Conservation (phyloP, 2,329 filamentous ascomycete genomes). For the Exophiala lecanii-corni region DNA sequence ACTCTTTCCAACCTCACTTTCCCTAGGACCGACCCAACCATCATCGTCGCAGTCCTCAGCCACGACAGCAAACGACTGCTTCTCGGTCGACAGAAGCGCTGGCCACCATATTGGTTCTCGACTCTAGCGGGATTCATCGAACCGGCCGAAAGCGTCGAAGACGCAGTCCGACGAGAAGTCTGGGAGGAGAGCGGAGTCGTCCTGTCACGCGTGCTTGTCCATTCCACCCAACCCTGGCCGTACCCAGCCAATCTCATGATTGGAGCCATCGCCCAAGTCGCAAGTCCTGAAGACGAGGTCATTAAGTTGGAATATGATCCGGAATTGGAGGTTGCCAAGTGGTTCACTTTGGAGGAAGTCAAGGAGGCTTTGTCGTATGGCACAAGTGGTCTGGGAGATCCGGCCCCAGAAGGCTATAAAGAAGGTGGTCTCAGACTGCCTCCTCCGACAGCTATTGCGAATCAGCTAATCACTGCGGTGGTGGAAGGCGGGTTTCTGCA, state of each 20-base stretch:
- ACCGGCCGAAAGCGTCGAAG: slow-evolving; percentile 78
- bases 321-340: slow-evolving; percentile 83
- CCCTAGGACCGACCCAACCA: slow-evolving; percentile 86
- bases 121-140: slow-evolving; percentile 85
- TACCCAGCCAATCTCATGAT: slow-evolving; percentile 84
- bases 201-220: slow-evolving; percentile 72
- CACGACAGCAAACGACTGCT: slow-evolving; percentile 71
- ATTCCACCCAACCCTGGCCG: slow-evolving; percentile 83
- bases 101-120: slow-evolving; percentile 79
- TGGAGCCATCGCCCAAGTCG: slow-evolving; percentile 75
- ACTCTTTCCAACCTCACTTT: slow-evolving; percentile 89
- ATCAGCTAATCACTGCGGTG: slow-evolving; percentile 78
- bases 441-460: slow-evolving; percentile 83
- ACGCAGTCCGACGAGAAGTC: slow-evolving; percentile 76
- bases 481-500: slow-evolving; percentile 64
- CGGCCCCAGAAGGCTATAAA: slow-evolving; percentile 62
- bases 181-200: slow-evolving; percentile 80
- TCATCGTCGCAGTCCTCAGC: slow-evolving; percentile 90
- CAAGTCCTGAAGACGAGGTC: slow-evolving; percentile 70
- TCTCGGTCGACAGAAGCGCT: slow-evolving; percentile 79
- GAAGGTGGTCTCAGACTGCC: slow-evolving; percentile 76
- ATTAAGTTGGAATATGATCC: slow-evolving; percentile 84
- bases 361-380: slow-evolving; percentile 66
- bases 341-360: slow-evolving; percentile 80
- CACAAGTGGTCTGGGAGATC: slow-evolving; percentile 62